These are phyloP conservation scores for Tetragonia tetragonoides DNA, from an alignment of 148 eudicot species.

Conservation along the genomic window DNA sequence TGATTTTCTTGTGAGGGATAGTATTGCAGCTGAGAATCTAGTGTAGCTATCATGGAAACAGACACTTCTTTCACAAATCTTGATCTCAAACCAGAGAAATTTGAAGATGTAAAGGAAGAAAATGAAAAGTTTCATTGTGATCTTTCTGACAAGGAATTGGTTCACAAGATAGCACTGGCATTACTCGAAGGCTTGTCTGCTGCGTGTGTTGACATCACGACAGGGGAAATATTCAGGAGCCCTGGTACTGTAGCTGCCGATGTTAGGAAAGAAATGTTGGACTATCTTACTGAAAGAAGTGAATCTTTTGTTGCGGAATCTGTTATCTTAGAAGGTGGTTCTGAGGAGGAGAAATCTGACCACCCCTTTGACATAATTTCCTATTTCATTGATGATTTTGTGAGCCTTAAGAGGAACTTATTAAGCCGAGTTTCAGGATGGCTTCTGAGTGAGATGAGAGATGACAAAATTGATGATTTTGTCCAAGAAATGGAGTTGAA, in stretches of 20 bases:
- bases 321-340: constrained; percentile 54
- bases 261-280: constrained; percentile 82
- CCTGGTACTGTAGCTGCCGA: constrained; percentile 84
- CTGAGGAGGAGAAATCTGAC: constrained; percentile 46
- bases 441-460: constrained; percentile 83
- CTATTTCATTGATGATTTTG: constrained; percentile 72
- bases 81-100: constrained; percentile 52
- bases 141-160: constrained; percentile 65
- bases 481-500: constrained; percentile 82
- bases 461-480: constrained; percentile 87
- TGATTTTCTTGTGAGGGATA: neutral
- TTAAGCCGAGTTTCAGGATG: constrained; percentile 81
- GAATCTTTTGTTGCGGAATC: constrained; percentile 84
- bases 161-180: constrained; percentile 70
- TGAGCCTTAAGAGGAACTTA: constrained; percentile 56
- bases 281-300: constrained; percentile 60
- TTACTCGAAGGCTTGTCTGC: constrained; percentile 82
- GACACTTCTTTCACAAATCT: constrained; percentile 47
- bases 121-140: constrained; percentile 55
- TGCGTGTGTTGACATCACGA: constrained; percentile 90
- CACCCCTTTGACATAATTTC: constrained; percentile 74
- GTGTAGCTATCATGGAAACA: constrained; percentile 43
- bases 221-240: constrained; percentile 69
- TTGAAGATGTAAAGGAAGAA: constrained; percentile 55
- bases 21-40: constrained; percentile 5